These are phyloP conservation scores for Wickerhamiella siamensis DNA, from an alignment of 805 yeast genomes.

Conservation along the genomic window DNA sequence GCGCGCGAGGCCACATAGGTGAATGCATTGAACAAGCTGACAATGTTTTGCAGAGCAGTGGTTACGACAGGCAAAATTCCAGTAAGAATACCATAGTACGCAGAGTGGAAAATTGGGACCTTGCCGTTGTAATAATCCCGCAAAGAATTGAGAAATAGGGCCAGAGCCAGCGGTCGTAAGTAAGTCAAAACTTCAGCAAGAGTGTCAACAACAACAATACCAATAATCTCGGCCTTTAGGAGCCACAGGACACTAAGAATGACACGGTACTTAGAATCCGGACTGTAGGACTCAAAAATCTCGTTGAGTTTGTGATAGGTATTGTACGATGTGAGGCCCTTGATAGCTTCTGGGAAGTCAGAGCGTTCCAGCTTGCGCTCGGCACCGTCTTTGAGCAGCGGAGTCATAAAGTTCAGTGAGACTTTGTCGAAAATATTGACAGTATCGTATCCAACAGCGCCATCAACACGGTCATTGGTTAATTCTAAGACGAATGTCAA, in stretches of 20 bases:
- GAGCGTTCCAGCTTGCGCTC: slow-evolving; percentile 6
- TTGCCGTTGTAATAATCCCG: slow-evolving; percentile 7
- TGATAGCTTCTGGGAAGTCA: slow-evolving; percentile 17
- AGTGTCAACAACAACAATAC: slow-evolving; percentile 8
- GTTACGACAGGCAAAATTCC: slow-evolving; percentile 15
- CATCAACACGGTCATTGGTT: slow-evolving; percentile 2
- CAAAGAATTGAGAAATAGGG: slow-evolving; percentile 13
- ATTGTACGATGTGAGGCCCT: slow-evolving; percentile 12
- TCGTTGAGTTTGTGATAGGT: slow-evolving; percentile 8
- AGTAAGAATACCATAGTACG: slow-evolving; percentile 14
- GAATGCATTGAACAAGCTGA: slow-evolving; percentile 6
- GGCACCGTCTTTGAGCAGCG: slow-evolving; percentile 10
- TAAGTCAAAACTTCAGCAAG: slow-evolving; percentile 8
- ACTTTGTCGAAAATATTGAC: slow-evolving; percentile 14
- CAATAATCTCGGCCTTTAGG: slow-evolving; percentile 3
- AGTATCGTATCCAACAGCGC: slow-evolving; percentile 10
- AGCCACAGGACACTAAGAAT: slow-evolving; percentile 7
- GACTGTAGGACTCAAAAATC: slow-evolving; percentile 3
- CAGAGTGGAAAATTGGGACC: slow-evolving; percentile 11
- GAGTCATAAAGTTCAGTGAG: slow-evolving; percentile 11
- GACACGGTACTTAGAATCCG: slow-evolving; percentile 9
- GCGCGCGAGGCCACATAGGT: slow-evolving; percentile 13
- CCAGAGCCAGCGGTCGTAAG: slow-evolving; percentile 12
- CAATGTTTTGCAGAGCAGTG: slow-evolving; percentile 11
- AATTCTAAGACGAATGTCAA: slow-evolving; percentile 8